A percentile compares a stretch with the other conserved stretches of the same genome.
These are phyloP conservation scores for Chenopodium album DNA, from an alignment of 148 eudicot species.

Conservation along the genomic window DNA sequence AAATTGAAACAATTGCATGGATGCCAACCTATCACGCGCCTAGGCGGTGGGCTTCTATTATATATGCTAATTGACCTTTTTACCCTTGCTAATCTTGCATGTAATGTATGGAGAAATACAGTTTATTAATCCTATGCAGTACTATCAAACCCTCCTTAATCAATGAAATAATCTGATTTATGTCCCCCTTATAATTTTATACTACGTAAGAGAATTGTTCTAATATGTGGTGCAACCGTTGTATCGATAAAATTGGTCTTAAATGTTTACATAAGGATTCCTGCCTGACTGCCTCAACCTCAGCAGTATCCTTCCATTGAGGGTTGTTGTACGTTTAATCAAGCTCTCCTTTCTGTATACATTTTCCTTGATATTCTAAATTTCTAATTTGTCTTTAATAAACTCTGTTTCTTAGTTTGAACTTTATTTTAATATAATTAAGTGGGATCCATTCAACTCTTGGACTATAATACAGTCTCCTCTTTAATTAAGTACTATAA, in stretches of 20 bases:
- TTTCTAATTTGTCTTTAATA: slow-evolving; percentile 24
- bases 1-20: slow-evolving; percentile 40
- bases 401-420: slow-evolving; percentile 14
- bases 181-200: not conserved
- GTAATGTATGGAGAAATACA: not conserved
- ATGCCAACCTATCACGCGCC: slow-evolving; percentile 60
- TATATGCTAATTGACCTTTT: slow-evolving; percentile 8
- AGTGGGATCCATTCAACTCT: slow-evolving; percentile 20
- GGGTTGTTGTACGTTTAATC: slow-evolving; percentile 7
- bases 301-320: not conserved
- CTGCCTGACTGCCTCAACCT: slow-evolving; percentile 1
- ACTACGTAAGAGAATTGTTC: too few species aligned
- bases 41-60: slow-evolving; percentile 64
- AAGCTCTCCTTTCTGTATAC: slow-evolving; percentile 25
- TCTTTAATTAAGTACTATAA: slow-evolving; percentile 18
- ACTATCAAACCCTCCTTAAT: not conserved
- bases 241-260: not conserved
- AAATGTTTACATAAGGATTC: not conserved
- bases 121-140: not conserved
- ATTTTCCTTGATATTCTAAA: slow-evolving; percentile 16
- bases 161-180: not conserved
- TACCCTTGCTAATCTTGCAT: slow-evolving; percentile 17
- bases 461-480: not conserved
- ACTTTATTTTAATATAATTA: slow-evolving; percentile 11
- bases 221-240: too few species aligned